Evolutionary conservation across 495 filamentous ascomycete species (phyloP).

Genomic region (Symbiotaphrina buchneri): DNA sequence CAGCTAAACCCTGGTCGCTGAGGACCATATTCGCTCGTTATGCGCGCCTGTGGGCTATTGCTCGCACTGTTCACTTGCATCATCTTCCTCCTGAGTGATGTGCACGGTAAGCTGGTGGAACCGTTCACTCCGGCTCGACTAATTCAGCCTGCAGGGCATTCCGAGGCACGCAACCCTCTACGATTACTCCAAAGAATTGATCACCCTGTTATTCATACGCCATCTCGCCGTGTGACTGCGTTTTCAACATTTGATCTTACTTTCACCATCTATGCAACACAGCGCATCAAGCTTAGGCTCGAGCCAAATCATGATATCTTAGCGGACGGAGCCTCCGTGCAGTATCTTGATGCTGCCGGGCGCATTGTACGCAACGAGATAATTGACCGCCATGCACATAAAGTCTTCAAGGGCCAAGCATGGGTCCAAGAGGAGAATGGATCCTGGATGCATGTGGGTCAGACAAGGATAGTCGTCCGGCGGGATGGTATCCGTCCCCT

Average conservation of each 20-base stretch:
- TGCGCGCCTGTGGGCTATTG: too few relatives aligned
- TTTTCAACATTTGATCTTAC: slow-evolving; percentile 61
- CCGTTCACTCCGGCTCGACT: neutral
- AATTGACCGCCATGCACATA: slow-evolving; percentile 47
- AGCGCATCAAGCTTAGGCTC: slow-evolving; percentile 56
- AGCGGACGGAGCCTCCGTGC: slow-evolving; percentile 46
- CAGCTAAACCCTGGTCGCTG: too few relatives aligned
- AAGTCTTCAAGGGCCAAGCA: slow-evolving; percentile 62
- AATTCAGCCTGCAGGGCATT: slow-evolving; percentile 31
- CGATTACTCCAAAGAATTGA: slow-evolving; percentile 51
- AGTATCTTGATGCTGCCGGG: slow-evolving; percentile 50
- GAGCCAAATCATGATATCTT: slow-evolving; percentile 89
- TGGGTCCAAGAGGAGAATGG: slow-evolving; percentile 39
- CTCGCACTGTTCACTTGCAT: too few relatives aligned
- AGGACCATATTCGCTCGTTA: too few relatives aligned
- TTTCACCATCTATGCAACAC: slow-evolving; percentile 48
- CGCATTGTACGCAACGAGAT: slow-evolving; percentile 31
- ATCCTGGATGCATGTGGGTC: slow-evolving; percentile 63
- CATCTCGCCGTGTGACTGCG: slow-evolving; percentile 55
- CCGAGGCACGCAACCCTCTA: slow-evolving; percentile 53
- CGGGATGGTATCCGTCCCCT: slow-evolving; percentile 57
- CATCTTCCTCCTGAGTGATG: too few relatives aligned
- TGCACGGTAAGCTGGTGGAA: neutral
- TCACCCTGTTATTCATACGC: slow-evolving; percentile 53
- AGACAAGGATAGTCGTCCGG: slow-evolving; percentile 58